phyloP scores from a whole-genome alignment of 1,139 yeast genomes.

The Suhomyces panamericanus region DNA sequence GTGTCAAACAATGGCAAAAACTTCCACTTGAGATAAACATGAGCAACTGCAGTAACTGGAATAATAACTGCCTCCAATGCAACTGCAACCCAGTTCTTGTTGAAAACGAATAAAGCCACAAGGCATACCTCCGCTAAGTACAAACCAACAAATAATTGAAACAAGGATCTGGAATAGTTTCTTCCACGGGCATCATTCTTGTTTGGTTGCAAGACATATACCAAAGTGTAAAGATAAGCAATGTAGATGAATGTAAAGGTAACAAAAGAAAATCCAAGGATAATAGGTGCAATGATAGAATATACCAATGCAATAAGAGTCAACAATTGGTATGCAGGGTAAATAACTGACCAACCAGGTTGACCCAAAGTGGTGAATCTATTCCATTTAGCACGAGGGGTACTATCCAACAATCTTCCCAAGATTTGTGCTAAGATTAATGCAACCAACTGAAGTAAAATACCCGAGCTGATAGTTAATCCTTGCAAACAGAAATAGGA shows the following conservation, averaged over 20 bases:
- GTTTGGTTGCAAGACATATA: slow-evolving; percentile 58
- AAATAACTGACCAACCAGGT: slow-evolving; percentile 43
- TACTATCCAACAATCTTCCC: slow-evolving; percentile 46
- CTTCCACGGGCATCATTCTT: slow-evolving; percentile 60
- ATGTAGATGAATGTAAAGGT: slow-evolving; percentile 52
- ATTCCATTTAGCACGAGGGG: slow-evolving; percentile 48
- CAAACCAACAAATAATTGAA: slow-evolving; percentile 64
- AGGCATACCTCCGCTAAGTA: slow-evolving; percentile 68
- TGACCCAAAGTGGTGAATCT: slow-evolving; percentile 43
- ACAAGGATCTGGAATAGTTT: slow-evolving; percentile 64
- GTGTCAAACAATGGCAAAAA: slow-evolving; percentile 63
- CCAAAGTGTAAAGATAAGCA: slow-evolving; percentile 58
- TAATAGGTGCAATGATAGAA: slow-evolving; percentile 46
- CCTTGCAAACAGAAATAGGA: slow-evolving; percentile 51
- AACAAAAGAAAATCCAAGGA: slow-evolving; percentile 48
- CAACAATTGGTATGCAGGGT: slow-evolving; percentile 43
- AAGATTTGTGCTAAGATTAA: slow-evolving; percentile 48
- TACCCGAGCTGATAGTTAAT: slow-evolving; percentile 39
- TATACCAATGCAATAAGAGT: slow-evolving; percentile 42
- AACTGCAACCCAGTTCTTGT: slow-evolving; percentile 72
- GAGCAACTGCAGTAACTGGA: slow-evolving; percentile 52
- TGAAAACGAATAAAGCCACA: slow-evolving; percentile 66
- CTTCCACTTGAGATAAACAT: slow-evolving; percentile 55
- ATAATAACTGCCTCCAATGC: slow-evolving; percentile 59
- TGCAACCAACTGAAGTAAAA: slow-evolving; percentile 43